Percentiles rank a stretch among this genome's conserved stretches.
Conservation (phyloP, 179 eudicot species). For the Silene noctiflora region DNA sequence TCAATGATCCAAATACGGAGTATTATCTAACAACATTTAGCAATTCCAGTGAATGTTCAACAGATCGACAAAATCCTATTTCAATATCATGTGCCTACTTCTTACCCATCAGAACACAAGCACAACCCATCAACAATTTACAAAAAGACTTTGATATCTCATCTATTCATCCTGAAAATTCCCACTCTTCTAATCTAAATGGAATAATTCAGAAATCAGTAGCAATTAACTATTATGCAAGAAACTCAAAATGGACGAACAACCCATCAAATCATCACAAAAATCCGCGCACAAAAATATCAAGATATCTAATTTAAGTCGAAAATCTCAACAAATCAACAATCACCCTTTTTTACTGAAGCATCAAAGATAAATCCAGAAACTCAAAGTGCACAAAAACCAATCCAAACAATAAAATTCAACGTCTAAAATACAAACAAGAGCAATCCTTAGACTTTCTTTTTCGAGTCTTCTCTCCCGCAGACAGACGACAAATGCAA, state of each 20-base stretch:
- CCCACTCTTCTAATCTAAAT: neutral
- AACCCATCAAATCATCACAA: too few relatives aligned
- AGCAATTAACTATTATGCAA: neutral
- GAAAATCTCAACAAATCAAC: neutral
- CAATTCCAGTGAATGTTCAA: conserved; percentile 3
- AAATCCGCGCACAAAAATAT: neutral
- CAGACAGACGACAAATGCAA: too few relatives aligned
- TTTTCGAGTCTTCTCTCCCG: too few relatives aligned
- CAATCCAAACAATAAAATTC: too few relatives aligned
- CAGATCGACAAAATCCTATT: conserved; percentile 10
- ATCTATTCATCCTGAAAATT: neutral
- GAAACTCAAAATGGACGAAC: conserved; percentile 1
- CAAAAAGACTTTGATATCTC: neutral
- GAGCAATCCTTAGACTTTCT: too few relatives aligned
- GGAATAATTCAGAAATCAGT: neutral
- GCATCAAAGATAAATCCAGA: neutral
- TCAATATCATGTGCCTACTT: neutral
- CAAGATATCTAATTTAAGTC: neutral
- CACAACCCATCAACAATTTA: conserved; percentile 13
- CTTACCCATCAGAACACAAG: neutral
- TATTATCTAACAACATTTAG: neutral
- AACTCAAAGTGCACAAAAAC: neutral
- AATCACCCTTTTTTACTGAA: neutral
- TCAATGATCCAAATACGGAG: conserved; percentile 2
- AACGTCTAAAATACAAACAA: too few relatives aligned